Evolutionary conservation across 306 rosid genomes (phyloP), one percentile per base, ranked within the genome.

Genomic region (Malus sylvestris): DNA sequence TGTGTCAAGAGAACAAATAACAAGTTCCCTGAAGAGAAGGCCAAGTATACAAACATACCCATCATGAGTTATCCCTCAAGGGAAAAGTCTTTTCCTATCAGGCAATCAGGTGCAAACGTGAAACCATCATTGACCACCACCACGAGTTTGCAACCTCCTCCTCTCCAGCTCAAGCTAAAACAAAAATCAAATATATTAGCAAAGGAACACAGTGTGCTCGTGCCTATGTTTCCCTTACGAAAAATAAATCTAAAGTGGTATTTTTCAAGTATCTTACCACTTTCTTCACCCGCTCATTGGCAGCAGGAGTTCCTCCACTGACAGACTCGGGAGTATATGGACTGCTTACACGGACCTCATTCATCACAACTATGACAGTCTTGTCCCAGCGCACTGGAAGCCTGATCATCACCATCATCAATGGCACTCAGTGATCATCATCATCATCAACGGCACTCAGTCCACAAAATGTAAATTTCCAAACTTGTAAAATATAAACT

Each of bases 351-450:
- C 98, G 93, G 60, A 95, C 97, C 81, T 89, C 96, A 63, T 95
- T 88, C 99, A 95, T 87, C 84, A 95, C 99, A 87, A 95, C 96
- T 79, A 95, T 95, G 68, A 79, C 88, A 33, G 97, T 91, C 91
- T 91, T 91, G 86, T 95, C 99, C 99, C 99, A 95, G 70, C 93
- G 93, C 57, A 95, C 99, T 15, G 99, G 99, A 83, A 95, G 99
- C 90, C 99, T 95, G 89, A 67, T 4, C 44, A 64, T 78, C 71
- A 75, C 33, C 81, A 44, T 65, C 29, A 44, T 33, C 35, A 33
- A 33, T 33, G 35, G 35, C 35, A 33, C 35, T 5, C 35, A 33
- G 35, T 95, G 89, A 67, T 64, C 23, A 64, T 78, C 71, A 75
- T 46, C 81, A 44, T 65, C 16, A 65, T 38, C 70, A 66, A 80